Conservation (phyloP, 2,329 filamentous ascomycete species). For the Microascus cirrosus region DNA sequence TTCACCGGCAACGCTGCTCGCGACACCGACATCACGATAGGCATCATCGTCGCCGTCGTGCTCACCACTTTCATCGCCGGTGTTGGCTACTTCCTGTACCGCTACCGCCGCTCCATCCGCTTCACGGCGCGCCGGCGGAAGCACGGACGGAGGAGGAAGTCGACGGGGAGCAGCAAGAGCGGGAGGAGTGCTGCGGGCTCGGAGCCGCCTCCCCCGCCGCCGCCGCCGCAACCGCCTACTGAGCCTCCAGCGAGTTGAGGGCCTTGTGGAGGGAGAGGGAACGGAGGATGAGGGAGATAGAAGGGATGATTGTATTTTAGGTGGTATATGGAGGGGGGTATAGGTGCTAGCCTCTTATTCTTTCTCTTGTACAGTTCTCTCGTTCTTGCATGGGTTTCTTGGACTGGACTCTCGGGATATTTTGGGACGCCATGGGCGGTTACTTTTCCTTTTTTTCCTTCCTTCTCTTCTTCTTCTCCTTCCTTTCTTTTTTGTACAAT, state of each 20-base stretch:
- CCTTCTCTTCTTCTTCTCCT: background rate
- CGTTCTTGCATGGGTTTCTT: background rate
- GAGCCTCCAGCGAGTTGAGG: background rate
- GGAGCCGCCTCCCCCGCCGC: background rate
- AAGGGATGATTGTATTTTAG: background rate
- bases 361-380: background rate
- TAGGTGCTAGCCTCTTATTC: background rate
- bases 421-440: background rate
- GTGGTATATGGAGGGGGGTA: background rate
- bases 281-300: background rate
- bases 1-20: constrained; percentile 13
- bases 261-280: background rate
- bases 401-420: background rate
- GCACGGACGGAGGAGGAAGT: constrained; percentile 10
- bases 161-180: background rate
- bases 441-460: background rate
- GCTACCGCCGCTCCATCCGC: constrained; percentile 25
- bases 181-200: background rate
- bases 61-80: constrained; percentile 26
- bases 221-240: background rate
- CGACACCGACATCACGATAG: constrained; percentile 28
- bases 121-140: constrained; percentile 12
- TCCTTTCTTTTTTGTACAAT: too few relatives aligned
- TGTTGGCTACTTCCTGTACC: constrained; percentile 23
- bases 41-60: constrained; percentile 28